Evolutionary conservation across 2,329 filamentous ascomycete genomes (phyloP).

Genomic region (Talaromyces albobiverticillius): DNA sequence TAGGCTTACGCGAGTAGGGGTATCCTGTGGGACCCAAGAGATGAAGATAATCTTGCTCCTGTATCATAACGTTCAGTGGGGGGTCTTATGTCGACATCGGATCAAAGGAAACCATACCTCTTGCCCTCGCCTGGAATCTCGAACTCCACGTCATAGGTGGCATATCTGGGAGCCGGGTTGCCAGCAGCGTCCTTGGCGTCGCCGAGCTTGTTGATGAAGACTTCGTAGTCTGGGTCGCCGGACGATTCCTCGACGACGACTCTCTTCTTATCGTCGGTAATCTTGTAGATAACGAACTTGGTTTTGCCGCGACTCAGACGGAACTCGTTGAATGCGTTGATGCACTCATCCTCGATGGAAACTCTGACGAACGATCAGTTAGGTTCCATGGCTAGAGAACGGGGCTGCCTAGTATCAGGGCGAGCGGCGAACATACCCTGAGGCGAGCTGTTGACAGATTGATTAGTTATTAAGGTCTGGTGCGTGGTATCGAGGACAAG

Average conservation of each 20-base stretch:
- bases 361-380: conserved; percentile 34
- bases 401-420: too few species aligned
- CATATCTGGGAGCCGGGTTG: conserved; percentile 47
- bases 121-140: conserved; percentile 49
- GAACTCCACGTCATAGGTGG: conserved; percentile 51
- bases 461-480: neutral
- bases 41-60: conserved; percentile 54
- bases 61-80: conserved; percentile 8
- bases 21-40: conserved; percentile 44
- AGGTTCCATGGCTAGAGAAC: too few species aligned
- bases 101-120: conserved; percentile 36
- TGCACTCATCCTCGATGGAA: conserved; percentile 46
- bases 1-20: conserved; percentile 39
- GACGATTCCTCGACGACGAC: conserved; percentile 48
- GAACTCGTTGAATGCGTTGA: conserved; percentile 43
- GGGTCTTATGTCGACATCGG: neutral
- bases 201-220: conserved; percentile 46
- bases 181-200: conserved; percentile 42
- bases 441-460: conserved; percentile 11
- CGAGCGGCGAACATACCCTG: conserved; percentile 15
- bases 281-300: conserved; percentile 54
- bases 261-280: conserved; percentile 49
- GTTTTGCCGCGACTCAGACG: conserved; percentile 42
- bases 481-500: neutral
- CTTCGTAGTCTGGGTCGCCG: conserved; percentile 45